Evolutionary conservation across 495 filamentous ascomycete genomes (phyloP).

Genomic region (Penicillium alfredii): DNA sequence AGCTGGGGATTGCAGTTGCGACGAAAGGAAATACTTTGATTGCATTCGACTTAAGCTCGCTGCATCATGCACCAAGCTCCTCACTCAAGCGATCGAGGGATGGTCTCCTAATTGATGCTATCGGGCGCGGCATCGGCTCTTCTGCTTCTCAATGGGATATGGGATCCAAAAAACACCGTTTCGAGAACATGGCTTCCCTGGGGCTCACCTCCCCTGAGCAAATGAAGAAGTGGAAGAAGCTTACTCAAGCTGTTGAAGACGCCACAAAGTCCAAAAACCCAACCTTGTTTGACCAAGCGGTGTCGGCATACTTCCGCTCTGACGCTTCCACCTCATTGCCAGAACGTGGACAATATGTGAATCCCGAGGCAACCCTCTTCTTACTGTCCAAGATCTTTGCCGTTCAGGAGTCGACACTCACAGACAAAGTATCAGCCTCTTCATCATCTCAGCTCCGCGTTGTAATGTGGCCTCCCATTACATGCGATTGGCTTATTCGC

Average conservation of each 20-base stretch:
- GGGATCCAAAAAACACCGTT: conserved; percentile 31
- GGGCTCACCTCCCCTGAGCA: conserved; percentile 32
- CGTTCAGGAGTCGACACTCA: conserved; percentile 19
- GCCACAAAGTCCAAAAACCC: conserved; percentile 23
- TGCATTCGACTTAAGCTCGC: conserved; percentile 58
- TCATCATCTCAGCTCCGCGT: conserved; percentile 35
- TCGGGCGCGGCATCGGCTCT: conserved; percentile 50
- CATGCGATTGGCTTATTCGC: conserved; percentile 54
- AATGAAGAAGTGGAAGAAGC: conserved; percentile 31
- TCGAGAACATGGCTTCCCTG: conserved; percentile 25
- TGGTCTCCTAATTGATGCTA: conserved; percentile 64
- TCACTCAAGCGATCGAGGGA: conserved; percentile 56
- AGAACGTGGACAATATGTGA: conserved; percentile 24
- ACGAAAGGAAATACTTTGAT: conserved; percentile 51
- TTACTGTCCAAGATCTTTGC: conserved; percentile 51
- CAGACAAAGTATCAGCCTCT: conserved; percentile 20
- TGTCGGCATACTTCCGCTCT: conserved; percentile 30
- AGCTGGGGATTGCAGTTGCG: conserved; percentile 56
- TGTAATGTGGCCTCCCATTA: conserved; percentile 47
- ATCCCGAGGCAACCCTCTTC: conserved; percentile 43
- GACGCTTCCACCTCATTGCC: conserved; percentile 21
- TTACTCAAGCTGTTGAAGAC: conserved; percentile 26
- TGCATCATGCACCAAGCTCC: conserved; percentile 36
- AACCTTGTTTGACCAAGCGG: conserved; percentile 34
- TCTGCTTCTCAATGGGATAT: conserved; percentile 32